These are phyloP conservation scores for Podospora didyma DNA, from an alignment of 495 filamentous ascomycete genomes.

Conservation along the genomic window DNA sequence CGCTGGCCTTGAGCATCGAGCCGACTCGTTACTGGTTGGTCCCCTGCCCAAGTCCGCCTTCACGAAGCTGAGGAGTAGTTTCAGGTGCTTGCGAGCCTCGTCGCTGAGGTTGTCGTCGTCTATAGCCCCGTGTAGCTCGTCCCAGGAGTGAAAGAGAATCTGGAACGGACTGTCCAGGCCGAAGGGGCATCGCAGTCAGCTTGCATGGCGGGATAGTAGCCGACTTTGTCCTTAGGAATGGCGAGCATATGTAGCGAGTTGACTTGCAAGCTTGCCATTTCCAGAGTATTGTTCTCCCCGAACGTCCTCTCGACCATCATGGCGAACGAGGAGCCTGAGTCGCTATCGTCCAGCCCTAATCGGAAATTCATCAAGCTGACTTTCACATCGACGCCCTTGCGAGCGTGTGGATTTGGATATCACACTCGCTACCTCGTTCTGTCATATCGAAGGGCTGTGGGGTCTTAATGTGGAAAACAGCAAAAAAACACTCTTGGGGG, in stretches of 20 bases:
- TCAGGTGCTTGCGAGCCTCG: slow-evolving; percentile 28
- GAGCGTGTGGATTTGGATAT: background rate
- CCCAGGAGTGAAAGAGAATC: slow-evolving; percentile 30
- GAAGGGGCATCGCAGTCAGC: slow-evolving; percentile 29
- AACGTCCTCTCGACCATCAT: background rate
- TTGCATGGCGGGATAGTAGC: slow-evolving; percentile 35
- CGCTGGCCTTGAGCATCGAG: slow-evolving; percentile 23
- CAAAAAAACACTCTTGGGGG: no score
- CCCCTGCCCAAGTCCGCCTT: slow-evolving; percentile 23
- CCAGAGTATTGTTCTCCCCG: slow-evolving; percentile 12
- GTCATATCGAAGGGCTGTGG: background rate
- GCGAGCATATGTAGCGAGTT: slow-evolving; percentile 33
- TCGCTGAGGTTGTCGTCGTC: slow-evolving; percentile 16
- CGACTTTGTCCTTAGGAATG: slow-evolving; percentile 34
- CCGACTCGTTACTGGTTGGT: slow-evolving; percentile 23
- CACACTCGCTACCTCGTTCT: background rate
- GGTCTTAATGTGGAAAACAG: no score
- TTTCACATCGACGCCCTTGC: background rate
- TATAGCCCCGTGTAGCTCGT: slow-evolving; percentile 28
- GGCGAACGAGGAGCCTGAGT: background rate
- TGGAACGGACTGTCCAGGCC: slow-evolving; percentile 24
- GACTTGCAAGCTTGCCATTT: slow-evolving; percentile 33
- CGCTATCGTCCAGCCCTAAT: background rate
- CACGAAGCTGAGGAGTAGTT: slow-evolving; percentile 33
- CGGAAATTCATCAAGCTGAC: background rate